Percentiles rank a stretch among this genome's conserved stretches.
phyloP scores from a whole-genome alignment of 306 rosid species.

The Hippophae gyantsensis region DNA sequence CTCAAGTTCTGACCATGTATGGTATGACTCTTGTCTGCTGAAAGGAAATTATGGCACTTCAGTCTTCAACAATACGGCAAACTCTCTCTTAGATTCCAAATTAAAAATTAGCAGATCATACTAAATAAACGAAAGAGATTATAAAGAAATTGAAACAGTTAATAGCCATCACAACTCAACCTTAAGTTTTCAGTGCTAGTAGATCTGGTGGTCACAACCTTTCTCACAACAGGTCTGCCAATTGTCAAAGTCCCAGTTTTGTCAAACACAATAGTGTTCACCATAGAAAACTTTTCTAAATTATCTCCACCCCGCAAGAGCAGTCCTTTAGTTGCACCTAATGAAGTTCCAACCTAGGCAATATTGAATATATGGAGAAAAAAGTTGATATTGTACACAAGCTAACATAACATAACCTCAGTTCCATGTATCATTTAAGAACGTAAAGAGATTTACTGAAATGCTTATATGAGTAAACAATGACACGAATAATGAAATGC shows the following conservation, averaged over 20 bases:
- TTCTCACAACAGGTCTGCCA: conserved; percentile 86
- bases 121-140: not conserved
- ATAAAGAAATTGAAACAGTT: not conserved
- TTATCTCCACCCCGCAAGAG: conserved; percentile 91
- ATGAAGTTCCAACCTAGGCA: conserved; percentile 87
- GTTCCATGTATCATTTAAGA: not conserved
- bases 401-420: not conserved
- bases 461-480: too few species aligned
- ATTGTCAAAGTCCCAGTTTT: conserved; percentile 95
- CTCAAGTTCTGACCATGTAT: conserved; percentile 57
- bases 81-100: too few species aligned
- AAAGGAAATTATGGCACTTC: not conserved
- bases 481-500: too few species aligned
- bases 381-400: conserved; percentile 5
- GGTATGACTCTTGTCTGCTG: conserved; percentile 38
- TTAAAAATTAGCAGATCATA: not conserved
- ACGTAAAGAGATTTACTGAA: too few species aligned
- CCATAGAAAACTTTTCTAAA: conserved; percentile 88
- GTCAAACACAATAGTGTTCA: conserved; percentile 73
- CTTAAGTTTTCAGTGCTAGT: conserved; percentile 31
- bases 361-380: conserved; percentile 7
- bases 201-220: conserved; percentile 44
- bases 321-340: conserved; percentile 86
- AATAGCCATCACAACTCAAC: conserved; percentile 24
- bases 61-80: too few species aligned